phyloP scores from a whole-genome alignment of 257 asterid genomes.

The Ocimum tenuiflorum region DNA sequence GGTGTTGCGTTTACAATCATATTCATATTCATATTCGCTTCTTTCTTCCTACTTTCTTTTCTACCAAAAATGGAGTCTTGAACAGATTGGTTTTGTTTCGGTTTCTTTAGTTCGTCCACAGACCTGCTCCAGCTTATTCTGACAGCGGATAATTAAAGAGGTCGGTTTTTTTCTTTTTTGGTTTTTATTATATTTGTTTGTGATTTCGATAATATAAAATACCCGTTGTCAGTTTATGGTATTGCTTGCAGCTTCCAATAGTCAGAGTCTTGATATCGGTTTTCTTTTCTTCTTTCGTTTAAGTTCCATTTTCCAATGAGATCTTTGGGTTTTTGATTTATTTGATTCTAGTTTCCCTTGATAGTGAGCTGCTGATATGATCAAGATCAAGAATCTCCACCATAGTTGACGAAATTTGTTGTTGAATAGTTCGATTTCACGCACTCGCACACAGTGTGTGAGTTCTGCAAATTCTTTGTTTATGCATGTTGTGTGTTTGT shows the following conservation, averaged over 20 bases:
- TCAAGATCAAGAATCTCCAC: constrained; percentile 5
- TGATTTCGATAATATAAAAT: constrained; percentile 11
- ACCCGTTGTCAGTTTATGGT: background rate
- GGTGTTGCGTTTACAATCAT: constrained; percentile 44
- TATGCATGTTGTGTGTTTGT: constrained; percentile 17
- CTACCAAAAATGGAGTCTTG: constrained; percentile 29
- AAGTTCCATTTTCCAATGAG: constrained; percentile 4
- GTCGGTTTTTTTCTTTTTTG: constrained; percentile 18
- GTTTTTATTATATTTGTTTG: background rate
- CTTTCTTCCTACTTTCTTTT: constrained; percentile 22
- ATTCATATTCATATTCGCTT: constrained; percentile 40
- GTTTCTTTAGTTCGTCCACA: background rate
- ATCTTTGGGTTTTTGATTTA: constrained; percentile 12
- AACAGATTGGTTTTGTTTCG: constrained; percentile 19
- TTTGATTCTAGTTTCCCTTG: background rate
- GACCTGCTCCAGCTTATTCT: background rate
- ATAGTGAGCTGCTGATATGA: constrained; percentile 3
- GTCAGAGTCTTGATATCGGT: constrained; percentile 19
- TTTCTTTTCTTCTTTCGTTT: background rate
- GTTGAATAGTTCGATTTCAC: background rate
- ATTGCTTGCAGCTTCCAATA: constrained; percentile 12
- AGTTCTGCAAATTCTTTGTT: background rate
- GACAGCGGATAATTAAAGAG: no score
- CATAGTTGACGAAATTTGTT: background rate
- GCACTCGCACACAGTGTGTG: background rate